These are phyloP conservation scores for Trametes maxima DNA, from an alignment of 768 basidiomycete genomes.

Conservation along the genomic window DNA sequence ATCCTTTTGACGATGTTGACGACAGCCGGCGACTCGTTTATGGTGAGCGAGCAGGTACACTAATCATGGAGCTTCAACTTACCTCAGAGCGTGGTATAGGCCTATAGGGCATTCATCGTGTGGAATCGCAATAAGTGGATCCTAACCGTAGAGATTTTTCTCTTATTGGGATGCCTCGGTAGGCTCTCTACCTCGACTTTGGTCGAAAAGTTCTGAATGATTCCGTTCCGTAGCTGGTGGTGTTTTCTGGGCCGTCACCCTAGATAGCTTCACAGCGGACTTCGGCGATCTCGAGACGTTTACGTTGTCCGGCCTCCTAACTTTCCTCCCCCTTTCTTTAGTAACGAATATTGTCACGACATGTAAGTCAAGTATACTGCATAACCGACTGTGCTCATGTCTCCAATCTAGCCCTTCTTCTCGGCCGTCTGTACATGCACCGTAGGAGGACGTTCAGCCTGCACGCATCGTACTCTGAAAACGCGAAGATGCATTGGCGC, in stretches of 20 bases:
- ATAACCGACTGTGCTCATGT: neutral
- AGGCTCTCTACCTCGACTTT: no score
- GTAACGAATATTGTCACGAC: neutral
- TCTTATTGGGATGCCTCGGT: no score
- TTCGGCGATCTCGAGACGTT: neutral
- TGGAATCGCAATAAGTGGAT: no score
- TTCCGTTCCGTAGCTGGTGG: no score
- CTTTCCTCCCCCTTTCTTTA: neutral
- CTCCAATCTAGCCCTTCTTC: neutral
- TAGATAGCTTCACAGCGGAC: no score
- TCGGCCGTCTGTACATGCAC: neutral
- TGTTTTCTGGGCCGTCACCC: no score
- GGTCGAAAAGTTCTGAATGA: no score
- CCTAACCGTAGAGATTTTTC: no score
- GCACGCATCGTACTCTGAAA: neutral
- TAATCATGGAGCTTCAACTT: no score
- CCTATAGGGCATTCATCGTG: no score
- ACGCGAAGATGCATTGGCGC: neutral
- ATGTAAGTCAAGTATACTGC: neutral
- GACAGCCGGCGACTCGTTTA: neutral
- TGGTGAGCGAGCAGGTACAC: neutral
- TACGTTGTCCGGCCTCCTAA: no score
- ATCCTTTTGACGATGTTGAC: neutral
- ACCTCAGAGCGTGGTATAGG: no score
- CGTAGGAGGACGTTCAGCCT: neutral